These are phyloP conservation scores for Aspergillus brunneoviolaceus DNA, from an alignment of 2,329 filamentous ascomycete genomes.

Conservation along the genomic window DNA sequence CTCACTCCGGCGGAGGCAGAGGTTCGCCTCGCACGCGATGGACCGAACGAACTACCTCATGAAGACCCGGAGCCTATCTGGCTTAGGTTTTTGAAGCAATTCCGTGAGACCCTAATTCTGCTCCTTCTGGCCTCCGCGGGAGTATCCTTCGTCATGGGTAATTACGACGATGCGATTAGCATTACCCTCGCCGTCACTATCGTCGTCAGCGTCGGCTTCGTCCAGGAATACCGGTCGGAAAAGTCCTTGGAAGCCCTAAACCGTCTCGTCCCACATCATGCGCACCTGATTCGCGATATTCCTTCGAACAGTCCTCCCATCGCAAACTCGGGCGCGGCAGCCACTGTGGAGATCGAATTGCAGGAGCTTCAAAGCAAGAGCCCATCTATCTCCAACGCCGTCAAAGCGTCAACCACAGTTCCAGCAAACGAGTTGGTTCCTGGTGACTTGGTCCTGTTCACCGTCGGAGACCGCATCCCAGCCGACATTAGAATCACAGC, in stretches of 20 bases:
- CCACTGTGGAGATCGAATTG: conserved; percentile 49
- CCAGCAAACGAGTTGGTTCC: conserved; percentile 85
- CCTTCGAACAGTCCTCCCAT: conserved; percentile 25
- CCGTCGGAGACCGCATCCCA: conserved; percentile 92
- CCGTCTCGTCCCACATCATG: conserved; percentile 90
- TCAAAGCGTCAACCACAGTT: conserved; percentile 79
- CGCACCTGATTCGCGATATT: conserved; percentile 77
- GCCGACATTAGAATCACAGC: conserved; percentile 93
- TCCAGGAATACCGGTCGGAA: conserved; percentile 96
- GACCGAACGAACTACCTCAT: conserved; percentile 91
- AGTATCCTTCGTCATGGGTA: conserved; percentile 86
- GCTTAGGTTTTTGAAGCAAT: conserved; percentile 93
- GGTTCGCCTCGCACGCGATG: conserved; percentile 74
- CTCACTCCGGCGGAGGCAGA: conserved; percentile 79
- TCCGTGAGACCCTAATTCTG: conserved; percentile 91
- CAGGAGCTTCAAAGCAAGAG: conserved; percentile 47
- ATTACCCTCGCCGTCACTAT: conserved; percentile 96
- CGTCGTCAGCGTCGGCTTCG: conserved; percentile 91
- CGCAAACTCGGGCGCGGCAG: conserved; percentile 19
- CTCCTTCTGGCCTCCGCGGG: conserved; percentile 86
- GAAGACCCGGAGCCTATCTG: conserved; percentile 92
- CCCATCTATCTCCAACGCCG: conserved; percentile 57
- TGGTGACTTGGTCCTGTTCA: conserved; percentile 89
- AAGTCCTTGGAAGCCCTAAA: conserved; percentile 95
- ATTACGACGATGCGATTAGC: conserved; percentile 91